These are phyloP conservation scores for Phytophthora parvispora DNA, from an alignment of 352 stramenopile genomes.

Conservation along the genomic window DNA sequence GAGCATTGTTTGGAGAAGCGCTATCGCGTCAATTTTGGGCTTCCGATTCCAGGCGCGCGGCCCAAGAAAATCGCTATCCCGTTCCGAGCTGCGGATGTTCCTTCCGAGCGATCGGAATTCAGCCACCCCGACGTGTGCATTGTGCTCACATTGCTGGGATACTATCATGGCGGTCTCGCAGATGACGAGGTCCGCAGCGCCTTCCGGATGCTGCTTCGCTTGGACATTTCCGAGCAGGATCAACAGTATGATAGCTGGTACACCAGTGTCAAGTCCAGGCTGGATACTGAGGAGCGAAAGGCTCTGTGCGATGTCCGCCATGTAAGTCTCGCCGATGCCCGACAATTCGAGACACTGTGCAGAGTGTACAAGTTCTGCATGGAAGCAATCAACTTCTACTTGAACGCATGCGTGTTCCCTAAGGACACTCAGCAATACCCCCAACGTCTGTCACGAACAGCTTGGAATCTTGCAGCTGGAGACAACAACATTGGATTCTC, in stretches of 20 bases:
- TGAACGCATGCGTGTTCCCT: constrained; percentile 88
- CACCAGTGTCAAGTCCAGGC: constrained; percentile 28
- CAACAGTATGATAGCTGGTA: constrained; percentile 84
- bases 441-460: constrained; percentile 70
- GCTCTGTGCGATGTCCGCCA: constrained; percentile 69
- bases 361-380: constrained; percentile 71
- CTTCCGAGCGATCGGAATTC: constrained; percentile 87
- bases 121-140: constrained; percentile 91
- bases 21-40: constrained; percentile 85
- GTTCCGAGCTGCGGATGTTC: constrained; percentile 88
- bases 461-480: constrained; percentile 87
- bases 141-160: constrained; percentile 83
- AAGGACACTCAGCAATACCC: constrained; percentile 85
- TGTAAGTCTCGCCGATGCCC: constrained; percentile 79
- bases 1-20: constrained; percentile 90
- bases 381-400: constrained; percentile 87
- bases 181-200: constrained; percentile 55
- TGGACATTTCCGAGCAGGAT: constrained; percentile 72
- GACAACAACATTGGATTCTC: constrained; percentile 83
- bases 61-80: constrained; percentile 86
- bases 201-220: constrained; percentile 64
- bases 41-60: constrained; percentile 48
- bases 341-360: constrained; percentile 68
- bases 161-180: constrained; percentile 85
- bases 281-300: constrained; percentile 17